A percentile compares a stretch with the other conserved stretches of the same genome.
Conservation (phyloP, 2,329 filamentous ascomycete species). For the Calonectria hawksworthii region DNA sequence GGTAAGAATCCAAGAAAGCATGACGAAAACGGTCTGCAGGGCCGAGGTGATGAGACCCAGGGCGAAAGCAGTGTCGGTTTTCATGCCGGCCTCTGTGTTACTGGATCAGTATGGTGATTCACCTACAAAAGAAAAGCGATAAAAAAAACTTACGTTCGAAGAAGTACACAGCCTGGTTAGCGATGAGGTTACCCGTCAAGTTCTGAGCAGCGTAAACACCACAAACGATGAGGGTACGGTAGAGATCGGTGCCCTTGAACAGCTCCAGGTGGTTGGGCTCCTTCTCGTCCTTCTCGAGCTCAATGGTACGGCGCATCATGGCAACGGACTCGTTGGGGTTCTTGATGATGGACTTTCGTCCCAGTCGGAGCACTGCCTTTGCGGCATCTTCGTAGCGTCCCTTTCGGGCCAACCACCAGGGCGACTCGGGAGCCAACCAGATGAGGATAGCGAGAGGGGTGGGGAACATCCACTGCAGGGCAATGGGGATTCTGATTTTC, state of each 20-base stretch:
- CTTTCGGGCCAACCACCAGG: slow-evolving; percentile 68
- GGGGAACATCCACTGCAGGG: slow-evolving; percentile 71
- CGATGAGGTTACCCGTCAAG: slow-evolving; percentile 72
- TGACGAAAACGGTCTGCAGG: slow-evolving; percentile 73
- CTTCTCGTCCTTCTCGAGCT: slow-evolving; percentile 61
- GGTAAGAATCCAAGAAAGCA: slow-evolving; percentile 77
- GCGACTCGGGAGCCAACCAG: slow-evolving; percentile 64
- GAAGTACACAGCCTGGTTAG: slow-evolving; percentile 73
- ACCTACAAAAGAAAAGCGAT: not conserved
- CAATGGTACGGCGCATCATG: slow-evolving; percentile 70
- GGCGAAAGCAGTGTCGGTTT: slow-evolving; percentile 67
- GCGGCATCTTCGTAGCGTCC: slow-evolving; percentile 59
- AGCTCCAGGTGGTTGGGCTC: slow-evolving; percentile 65
- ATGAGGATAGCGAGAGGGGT: slow-evolving; percentile 67
- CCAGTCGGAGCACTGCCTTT: slow-evolving; percentile 62
- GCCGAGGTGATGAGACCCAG: slow-evolving; percentile 75
- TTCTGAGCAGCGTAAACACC: slow-evolving; percentile 72
- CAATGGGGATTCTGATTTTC: slow-evolving; percentile 61
- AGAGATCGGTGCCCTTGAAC: slow-evolving; percentile 66
- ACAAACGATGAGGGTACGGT: slow-evolving; percentile 69
- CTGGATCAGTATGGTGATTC: slow-evolving; percentile 16
- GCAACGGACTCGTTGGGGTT: slow-evolving; percentile 58
- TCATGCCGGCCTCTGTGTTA: slow-evolving; percentile 73
- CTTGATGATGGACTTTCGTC: slow-evolving; percentile 41
- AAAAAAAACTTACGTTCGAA: slow-evolving; percentile 56